Evolutionary conservation across 345 rosid genomes (phyloP).

Genomic region (Acer saccharum): DNA sequence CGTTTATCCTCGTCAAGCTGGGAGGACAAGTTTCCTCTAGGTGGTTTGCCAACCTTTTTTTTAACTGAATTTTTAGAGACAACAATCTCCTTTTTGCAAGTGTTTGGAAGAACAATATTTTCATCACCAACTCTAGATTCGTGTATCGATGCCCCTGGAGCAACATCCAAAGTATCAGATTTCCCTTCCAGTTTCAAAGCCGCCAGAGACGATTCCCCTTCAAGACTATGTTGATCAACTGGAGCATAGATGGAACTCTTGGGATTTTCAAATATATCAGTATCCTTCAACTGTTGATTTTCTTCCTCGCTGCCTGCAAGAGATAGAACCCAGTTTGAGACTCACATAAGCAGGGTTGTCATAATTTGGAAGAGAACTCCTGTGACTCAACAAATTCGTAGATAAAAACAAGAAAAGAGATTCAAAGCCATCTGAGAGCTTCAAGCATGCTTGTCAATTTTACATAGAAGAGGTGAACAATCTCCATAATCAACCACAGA

Average conservation of each 20-base stretch:
- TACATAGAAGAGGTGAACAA: background rate
- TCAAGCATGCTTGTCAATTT: background rate
- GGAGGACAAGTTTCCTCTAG: constrained; percentile 32
- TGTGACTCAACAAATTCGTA: background rate
- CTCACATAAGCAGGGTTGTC: background rate
- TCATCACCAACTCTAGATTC: constrained; percentile 36
- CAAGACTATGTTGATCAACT: constrained; percentile 34
- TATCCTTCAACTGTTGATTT: constrained; percentile 27
- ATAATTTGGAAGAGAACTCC: background rate
- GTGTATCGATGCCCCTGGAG: constrained; percentile 24
- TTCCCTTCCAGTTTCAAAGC: constrained; percentile 33
- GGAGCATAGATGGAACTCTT: constrained; percentile 21
- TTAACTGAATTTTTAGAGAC: constrained; percentile 31
- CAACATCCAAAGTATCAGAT: constrained; percentile 29
- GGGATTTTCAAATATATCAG: constrained; percentile 26
- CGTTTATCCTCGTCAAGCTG: constrained; percentile 42
- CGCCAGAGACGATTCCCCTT: constrained; percentile 37
- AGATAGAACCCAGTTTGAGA: constrained; percentile 1
- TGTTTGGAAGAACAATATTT: constrained; percentile 23
- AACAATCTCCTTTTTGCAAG: constrained; percentile 41
- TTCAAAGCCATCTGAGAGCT: constrained; percentile 3
- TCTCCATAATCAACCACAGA: background rate
- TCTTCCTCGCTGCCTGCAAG: constrained; percentile 41
- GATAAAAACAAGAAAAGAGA: background rate
- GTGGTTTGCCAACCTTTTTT: constrained; percentile 35